Conservation (phyloP, 148 eudicot genomes). For the Hydrangea macrophylla region DNA sequence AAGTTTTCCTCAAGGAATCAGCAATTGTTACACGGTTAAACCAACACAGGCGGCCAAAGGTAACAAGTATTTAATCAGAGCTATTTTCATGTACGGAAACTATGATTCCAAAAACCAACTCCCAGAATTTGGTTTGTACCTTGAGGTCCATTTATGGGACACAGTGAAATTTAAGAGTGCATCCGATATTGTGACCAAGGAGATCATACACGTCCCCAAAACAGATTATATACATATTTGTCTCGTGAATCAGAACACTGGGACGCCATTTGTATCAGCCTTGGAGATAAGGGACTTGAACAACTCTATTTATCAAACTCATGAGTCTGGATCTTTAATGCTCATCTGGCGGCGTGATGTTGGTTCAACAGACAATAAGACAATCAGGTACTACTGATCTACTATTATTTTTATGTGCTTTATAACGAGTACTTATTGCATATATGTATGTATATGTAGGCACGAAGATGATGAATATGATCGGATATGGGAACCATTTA, state of each 20-base stretch:
- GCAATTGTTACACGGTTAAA: slow-evolving; percentile 38
- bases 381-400: background rate
- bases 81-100: slow-evolving; percentile 39
- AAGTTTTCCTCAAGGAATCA: slow-evolving; percentile 37
- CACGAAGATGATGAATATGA: slow-evolving; percentile 36
- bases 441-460: slow-evolving; percentile 12
- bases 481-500: slow-evolving; percentile 27
- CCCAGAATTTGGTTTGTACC: slow-evolving; percentile 30
- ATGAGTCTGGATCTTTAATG: slow-evolving; percentile 21
- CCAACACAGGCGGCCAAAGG: slow-evolving; percentile 25
- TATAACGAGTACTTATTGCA: too few species aligned
- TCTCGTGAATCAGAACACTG: slow-evolving; percentile 21
- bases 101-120: slow-evolving; percentile 19
- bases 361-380: background rate
- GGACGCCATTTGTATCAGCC: slow-evolving; percentile 41
- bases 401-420: too few species aligned
- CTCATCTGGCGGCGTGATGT: slow-evolving; percentile 10
- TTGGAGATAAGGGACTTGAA: slow-evolving; percentile 30
- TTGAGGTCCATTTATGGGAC: slow-evolving; percentile 37
- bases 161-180: background rate
- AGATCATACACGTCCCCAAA: slow-evolving; percentile 28
- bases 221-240: slow-evolving; percentile 32
- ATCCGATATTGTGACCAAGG: background rate
- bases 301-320: slow-evolving; percentile 16
- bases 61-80: slow-evolving; percentile 33